Percentiles rank a stretch among this genome's conserved stretches.
These are phyloP conservation scores for Coriaria nepalensis DNA, from an alignment of 306 rosid genomes.

Conservation along the genomic window DNA sequence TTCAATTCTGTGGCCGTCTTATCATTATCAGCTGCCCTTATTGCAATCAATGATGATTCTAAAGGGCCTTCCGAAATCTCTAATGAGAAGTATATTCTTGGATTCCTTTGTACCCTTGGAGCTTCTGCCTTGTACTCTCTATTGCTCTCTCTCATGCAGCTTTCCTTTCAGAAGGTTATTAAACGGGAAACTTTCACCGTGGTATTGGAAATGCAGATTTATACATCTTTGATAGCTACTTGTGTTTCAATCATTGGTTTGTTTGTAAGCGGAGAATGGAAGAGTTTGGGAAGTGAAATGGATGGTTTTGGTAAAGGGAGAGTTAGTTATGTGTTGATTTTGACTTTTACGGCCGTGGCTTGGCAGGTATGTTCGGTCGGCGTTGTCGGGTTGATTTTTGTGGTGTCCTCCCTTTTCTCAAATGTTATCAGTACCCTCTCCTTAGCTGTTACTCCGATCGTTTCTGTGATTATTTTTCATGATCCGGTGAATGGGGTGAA, in stretches of 20 bases:
- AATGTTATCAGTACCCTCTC: conserved; percentile 83
- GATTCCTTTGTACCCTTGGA: conserved; percentile 63
- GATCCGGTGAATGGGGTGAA: conserved; percentile 81
- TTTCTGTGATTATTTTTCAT: conserved; percentile 59
- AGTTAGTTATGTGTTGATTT: conserved; percentile 50
- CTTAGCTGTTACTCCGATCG: conserved; percentile 77
- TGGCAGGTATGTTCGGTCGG: conserved; percentile 93
- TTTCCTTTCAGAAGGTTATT: conserved; percentile 63
- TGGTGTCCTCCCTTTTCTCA: conserved; percentile 81
- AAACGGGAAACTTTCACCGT: conserved; percentile 71
- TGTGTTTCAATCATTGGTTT: conserved; percentile 51
- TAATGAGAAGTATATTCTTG: conserved; percentile 27
- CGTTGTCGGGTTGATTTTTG: conserved; percentile 71
- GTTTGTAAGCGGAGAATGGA: conserved; percentile 77
- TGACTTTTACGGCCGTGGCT: conserved; percentile 65
- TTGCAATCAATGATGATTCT: conserved; percentile 59
- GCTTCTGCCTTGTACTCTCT: conserved; percentile 81
- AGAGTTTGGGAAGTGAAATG: conserved; percentile 58
- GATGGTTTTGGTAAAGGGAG: conserved; percentile 38
- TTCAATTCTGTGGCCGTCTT: conserved; percentile 56
- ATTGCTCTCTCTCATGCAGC: conserved; percentile 76
- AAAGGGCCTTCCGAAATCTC: conserved; percentile 38
- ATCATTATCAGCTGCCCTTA: conserved; percentile 56
- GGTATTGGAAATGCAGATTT: conserved; percentile 88
- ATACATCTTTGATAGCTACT: conserved; percentile 59